Conservation (phyloP, 176 grass and related monocot species). For the Carex scoparia region DNA sequence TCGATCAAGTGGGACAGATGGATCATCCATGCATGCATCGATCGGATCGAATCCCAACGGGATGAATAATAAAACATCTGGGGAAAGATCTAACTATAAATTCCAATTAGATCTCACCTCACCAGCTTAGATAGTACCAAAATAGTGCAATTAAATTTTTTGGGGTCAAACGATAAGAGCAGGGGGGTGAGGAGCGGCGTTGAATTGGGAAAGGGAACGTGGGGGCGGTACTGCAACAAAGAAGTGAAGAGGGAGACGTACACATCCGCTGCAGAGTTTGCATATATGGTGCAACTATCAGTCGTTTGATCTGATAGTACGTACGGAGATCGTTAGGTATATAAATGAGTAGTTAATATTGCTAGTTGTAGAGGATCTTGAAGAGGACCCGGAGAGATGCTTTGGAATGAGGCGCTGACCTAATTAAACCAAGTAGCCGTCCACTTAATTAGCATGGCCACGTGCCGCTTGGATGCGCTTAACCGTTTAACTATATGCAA, state of each 20-base stretch:
- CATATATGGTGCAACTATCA: not conserved
- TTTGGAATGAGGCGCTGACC: not conserved
- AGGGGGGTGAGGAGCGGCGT: not conserved
- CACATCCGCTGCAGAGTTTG: not conserved
- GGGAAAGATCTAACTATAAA: not conserved
- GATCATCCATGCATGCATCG: not conserved
- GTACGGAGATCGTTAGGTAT: not conserved
- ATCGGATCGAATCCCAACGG: conserved; percentile 14
- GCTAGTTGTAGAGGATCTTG: not conserved
- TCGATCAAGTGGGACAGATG: conserved; percentile 14
- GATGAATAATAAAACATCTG: not conserved
- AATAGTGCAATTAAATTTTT: not conserved
- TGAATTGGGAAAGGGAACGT: conserved; percentile 7
- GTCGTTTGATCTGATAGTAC: not conserved
- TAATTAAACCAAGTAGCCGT: not conserved
- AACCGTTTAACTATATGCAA: not conserved
- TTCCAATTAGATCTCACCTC: not conserved
- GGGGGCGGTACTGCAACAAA: conserved; percentile 20
- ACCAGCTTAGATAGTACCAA: too few species aligned
- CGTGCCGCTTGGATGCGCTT: not conserved
- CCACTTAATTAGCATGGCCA: not conserved
- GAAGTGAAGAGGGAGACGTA: not conserved
- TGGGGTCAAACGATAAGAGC: not conserved
- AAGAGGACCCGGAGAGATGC: not conserved
- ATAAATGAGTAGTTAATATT: too few species aligned